Conservation (phyloP, 164 flowering plant species). For the Taxillus chinensis region DNA sequence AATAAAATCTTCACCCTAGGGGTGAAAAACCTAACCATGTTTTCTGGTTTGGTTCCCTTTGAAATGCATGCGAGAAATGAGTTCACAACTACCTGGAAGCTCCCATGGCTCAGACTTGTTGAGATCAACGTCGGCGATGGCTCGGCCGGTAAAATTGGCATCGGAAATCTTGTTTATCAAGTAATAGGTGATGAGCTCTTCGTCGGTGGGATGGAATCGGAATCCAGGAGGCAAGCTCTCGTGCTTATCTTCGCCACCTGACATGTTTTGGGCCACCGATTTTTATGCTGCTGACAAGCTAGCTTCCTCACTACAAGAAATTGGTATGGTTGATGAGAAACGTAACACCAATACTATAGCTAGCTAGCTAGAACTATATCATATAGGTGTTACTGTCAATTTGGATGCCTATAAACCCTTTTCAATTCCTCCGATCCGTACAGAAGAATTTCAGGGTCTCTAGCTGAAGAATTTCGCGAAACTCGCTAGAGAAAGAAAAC, state of each 20-base stretch:
- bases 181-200: slow-evolving; percentile 68
- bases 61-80: too few species aligned
- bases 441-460: too few species aligned
- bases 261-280: slow-evolving; percentile 12
- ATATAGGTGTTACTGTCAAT: not conserved
- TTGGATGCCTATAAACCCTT: too few species aligned
- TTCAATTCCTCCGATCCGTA: too few species aligned
- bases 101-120: slow-evolving; percentile 94
- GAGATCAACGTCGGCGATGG: slow-evolving; percentile 77
- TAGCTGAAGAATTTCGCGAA: slow-evolving; percentile 15
- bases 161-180: slow-evolving; percentile 66
- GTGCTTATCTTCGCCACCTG: slow-evolving; percentile 25
- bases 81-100: slow-evolving; percentile 44
- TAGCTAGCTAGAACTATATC: not conserved
- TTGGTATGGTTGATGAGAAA: not conserved
- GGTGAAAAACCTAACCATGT: too few species aligned
- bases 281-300: not conserved
- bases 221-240: slow-evolving; percentile 68
- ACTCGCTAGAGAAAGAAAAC: not conserved
- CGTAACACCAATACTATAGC: not conserved
- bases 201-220: slow-evolving; percentile 73
- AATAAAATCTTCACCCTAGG: too few species aligned
- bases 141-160: slow-evolving; percentile 54
- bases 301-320: slow-evolving; percentile 3
- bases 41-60: too few species aligned